Conservation (phyloP, 2,329 filamentous ascomycete species). For the Xylariaceae sp. region DNA sequence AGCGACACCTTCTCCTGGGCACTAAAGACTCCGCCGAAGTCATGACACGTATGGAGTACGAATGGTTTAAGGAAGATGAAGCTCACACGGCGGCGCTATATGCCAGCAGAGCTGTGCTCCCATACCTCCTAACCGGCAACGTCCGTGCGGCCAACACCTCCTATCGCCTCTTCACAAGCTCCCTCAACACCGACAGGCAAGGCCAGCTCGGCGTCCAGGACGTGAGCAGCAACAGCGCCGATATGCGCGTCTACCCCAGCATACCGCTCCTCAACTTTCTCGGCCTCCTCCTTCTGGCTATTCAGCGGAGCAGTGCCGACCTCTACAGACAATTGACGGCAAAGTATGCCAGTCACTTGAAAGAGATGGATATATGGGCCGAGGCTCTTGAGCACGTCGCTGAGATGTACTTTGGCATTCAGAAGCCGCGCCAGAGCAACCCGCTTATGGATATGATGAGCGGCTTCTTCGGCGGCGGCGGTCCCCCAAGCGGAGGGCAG, state of each 20-base stretch:
- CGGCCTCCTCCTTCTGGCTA: constrained; percentile 73
- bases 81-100: constrained; percentile 84
- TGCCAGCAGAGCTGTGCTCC: constrained; percentile 79
- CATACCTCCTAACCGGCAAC: constrained; percentile 88
- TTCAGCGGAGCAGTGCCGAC: constrained; percentile 74
- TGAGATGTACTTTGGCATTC: constrained; percentile 95
- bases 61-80: constrained; percentile 88
- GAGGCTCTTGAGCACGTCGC: constrained; percentile 81
- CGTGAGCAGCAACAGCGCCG: constrained; percentile 68
- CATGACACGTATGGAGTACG: constrained; percentile 79
- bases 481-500: constrained; percentile 26
- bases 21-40: constrained; percentile 82
- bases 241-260: constrained; percentile 80
- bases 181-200: constrained; percentile 52
- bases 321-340: constrained; percentile 76
- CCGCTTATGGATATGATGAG: constrained; percentile 98
- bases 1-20: constrained; percentile 82
- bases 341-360: constrained; percentile 76
- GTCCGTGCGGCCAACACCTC: constrained; percentile 82
- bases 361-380: constrained; percentile 73
- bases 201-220: constrained; percentile 69
- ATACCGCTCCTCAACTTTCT: constrained; percentile 95
- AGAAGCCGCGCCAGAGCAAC: constrained; percentile 83
- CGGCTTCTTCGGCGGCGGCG: constrained; percentile 77
- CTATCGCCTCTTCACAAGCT: constrained; percentile 69